phyloP scores from a whole-genome alignment of 306 rosid genomes.

The Fragaria ananassa region DNA sequence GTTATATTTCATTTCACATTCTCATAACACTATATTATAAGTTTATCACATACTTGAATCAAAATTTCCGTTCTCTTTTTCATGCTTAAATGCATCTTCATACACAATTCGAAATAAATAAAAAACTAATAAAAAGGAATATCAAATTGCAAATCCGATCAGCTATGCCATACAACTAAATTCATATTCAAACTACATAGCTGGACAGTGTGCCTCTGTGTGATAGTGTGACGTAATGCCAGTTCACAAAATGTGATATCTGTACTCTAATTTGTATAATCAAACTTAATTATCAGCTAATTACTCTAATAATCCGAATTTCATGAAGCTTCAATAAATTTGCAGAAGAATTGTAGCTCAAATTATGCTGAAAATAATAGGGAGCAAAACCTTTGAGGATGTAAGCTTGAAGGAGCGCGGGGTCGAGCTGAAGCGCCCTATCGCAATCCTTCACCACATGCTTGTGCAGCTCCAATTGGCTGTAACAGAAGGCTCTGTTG shows the following conservation, averaged over 20 bases:
- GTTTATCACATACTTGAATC: not conserved
- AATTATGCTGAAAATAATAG: constrained; percentile 7
- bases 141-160: not conserved
- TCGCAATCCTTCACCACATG: constrained; percentile 93
- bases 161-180: not conserved
- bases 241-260: not conserved
- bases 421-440: constrained; percentile 77
- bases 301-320: not conserved
- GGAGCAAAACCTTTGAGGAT: constrained; percentile 64
- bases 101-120: too few relatives aligned
- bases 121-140: not conserved
- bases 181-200: not conserved
- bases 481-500: constrained; percentile 88
- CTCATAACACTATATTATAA: not conserved
- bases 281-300: not conserved
- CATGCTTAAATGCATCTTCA: not conserved
- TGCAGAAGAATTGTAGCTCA: constrained; percentile 11
- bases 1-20: not conserved
- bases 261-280: not conserved
- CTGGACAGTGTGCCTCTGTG: not conserved
- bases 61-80: not conserved
- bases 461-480: constrained; percentile 89
- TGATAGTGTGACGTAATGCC: not conserved
- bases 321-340: not conserved
- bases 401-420: constrained; percentile 71